Evolutionary conservation across 345 rosid species (phyloP).

Genomic region (Viola odorata): DNA sequence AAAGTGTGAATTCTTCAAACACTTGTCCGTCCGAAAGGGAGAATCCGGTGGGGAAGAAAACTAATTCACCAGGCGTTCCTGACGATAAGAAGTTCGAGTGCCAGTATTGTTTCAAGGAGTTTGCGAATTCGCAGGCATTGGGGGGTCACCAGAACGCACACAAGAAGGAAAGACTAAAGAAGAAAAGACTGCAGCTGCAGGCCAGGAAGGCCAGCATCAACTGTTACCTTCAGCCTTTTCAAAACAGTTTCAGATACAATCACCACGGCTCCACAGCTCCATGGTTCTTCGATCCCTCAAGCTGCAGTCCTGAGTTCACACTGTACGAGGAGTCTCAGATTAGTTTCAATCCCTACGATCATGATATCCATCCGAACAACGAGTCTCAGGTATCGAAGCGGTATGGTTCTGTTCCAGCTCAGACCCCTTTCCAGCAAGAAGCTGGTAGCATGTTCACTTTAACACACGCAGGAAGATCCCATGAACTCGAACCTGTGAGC

Average conservation of each 20-base stretch:
- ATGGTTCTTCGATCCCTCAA: slow-evolving; percentile 41
- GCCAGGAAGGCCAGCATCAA: slow-evolving; percentile 59
- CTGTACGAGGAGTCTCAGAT: slow-evolving; percentile 57
- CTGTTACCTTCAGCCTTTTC: slow-evolving; percentile 51
- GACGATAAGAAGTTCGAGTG: slow-evolving; percentile 26
- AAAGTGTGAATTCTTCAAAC: slow-evolving; percentile 60
- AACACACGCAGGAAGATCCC: slow-evolving; percentile 29
- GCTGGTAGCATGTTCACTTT: slow-evolving; percentile 27
- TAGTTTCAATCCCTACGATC: slow-evolving; percentile 42
- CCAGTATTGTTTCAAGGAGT: slow-evolving; percentile 29
- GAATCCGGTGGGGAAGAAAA: slow-evolving; percentile 20
- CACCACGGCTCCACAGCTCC: slow-evolving; percentile 20
- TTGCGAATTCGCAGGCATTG: slow-evolving; percentile 30
- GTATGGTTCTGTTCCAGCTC: slow-evolving; percentile 14
- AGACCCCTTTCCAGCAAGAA: slow-evolving; percentile 29
- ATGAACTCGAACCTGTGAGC: slow-evolving; percentile 30
- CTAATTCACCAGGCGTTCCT: background rate
- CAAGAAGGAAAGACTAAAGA: slow-evolving; percentile 29
- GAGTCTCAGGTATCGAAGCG: slow-evolving; percentile 23
- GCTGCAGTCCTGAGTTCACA: slow-evolving; percentile 25
- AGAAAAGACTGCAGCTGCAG: slow-evolving; percentile 26
- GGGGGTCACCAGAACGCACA: slow-evolving; percentile 36
- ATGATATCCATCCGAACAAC: slow-evolving; percentile 11
- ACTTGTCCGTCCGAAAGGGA: slow-evolving; percentile 25
- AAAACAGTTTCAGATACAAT: slow-evolving; percentile 31